phyloP scores from a whole-genome alignment of 441 rosid genomes.

The Pelargonium fulgidum region DNA sequence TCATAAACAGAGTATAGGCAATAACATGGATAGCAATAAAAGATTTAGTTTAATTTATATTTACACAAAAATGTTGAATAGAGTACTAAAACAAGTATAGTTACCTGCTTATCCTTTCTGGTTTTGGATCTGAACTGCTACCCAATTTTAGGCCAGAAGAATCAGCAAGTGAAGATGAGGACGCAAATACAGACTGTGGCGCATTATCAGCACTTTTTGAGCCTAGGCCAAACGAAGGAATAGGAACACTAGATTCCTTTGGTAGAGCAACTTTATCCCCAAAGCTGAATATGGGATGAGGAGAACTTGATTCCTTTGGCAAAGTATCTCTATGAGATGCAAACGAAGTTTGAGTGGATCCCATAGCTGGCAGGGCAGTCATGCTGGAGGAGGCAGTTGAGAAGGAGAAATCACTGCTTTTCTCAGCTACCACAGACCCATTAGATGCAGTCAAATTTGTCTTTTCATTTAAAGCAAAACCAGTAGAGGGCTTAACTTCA shows the following conservation, averaged over 20 bases:
- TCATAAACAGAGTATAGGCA: no score
- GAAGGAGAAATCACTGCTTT: slow-evolving; percentile 23
- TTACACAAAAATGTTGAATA: slow-evolving; percentile 5
- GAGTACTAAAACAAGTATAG: slow-evolving; percentile 10
- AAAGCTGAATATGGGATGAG: slow-evolving; percentile 22
- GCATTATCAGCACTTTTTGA: slow-evolving; percentile 21
- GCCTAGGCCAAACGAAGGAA: slow-evolving; percentile 24
- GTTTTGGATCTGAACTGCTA: slow-evolving; percentile 21
- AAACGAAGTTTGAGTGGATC: slow-evolving; percentile 29
- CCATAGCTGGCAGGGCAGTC: slow-evolving; percentile 29
- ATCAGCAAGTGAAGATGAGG: slow-evolving; percentile 23
- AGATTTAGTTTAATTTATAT: no score
- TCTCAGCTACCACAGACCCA: slow-evolving; percentile 35
- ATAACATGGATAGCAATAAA: neutral
- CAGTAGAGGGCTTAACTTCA: slow-evolving; percentile 26
- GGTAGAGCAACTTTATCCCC: slow-evolving; percentile 26
- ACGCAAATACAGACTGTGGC: slow-evolving; percentile 15
- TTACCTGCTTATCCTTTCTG: slow-evolving; percentile 42
- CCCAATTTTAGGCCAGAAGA: slow-evolving; percentile 22
- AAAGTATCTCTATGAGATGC: slow-evolving; percentile 23
- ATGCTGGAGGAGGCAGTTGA: slow-evolving; percentile 24
- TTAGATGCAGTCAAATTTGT: slow-evolving; percentile 27
- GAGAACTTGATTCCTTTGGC: slow-evolving; percentile 22
- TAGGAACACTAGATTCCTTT: slow-evolving; percentile 30
- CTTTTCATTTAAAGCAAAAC: slow-evolving; percentile 30